Evolutionary conservation across 202 grass and related monocot genomes (phyloP).

Genomic region (Carex arenaria): DNA sequence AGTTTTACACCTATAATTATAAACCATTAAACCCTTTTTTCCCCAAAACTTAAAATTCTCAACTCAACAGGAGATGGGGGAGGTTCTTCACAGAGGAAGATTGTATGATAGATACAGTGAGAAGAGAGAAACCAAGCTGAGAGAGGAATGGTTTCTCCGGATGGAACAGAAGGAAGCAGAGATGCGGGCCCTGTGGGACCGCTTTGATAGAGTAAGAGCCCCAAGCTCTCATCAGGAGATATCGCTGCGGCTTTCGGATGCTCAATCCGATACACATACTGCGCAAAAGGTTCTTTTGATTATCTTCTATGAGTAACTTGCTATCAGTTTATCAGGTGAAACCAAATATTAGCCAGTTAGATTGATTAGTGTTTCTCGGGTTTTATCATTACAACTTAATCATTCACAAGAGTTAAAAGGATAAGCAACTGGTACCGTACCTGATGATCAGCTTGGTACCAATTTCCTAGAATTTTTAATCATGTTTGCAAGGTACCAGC

Average conservation of each 20-base stretch:
- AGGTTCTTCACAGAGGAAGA: slow-evolving; percentile 26
- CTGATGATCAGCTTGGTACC: not conserved
- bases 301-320: not conserved
- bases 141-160: slow-evolving; percentile 22
- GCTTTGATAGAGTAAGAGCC: slow-evolving; percentile 1
- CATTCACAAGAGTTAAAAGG: not conserved
- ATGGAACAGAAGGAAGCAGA: slow-evolving; percentile 18
- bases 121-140: slow-evolving; percentile 34
- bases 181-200: slow-evolving; percentile 21
- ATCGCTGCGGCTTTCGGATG: not conserved
- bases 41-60: not conserved
- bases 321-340: not conserved
- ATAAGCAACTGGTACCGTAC: not conserved
- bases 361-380: not conserved
- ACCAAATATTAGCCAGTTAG: not conserved
- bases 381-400: not conserved
- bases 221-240: not conserved
- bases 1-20: not conserved
- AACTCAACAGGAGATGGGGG: slow-evolving; percentile 7
- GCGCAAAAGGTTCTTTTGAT: not conserved
- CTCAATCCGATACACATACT: not conserved
- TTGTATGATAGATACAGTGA: slow-evolving; percentile 31
- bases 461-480: not conserved
- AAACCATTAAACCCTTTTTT: not conserved
- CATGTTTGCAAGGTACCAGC: not conserved